phyloP scores from a whole-genome alignment of 768 basidiomycete genomes.

The Cystofilobasidium macerans region DNA sequence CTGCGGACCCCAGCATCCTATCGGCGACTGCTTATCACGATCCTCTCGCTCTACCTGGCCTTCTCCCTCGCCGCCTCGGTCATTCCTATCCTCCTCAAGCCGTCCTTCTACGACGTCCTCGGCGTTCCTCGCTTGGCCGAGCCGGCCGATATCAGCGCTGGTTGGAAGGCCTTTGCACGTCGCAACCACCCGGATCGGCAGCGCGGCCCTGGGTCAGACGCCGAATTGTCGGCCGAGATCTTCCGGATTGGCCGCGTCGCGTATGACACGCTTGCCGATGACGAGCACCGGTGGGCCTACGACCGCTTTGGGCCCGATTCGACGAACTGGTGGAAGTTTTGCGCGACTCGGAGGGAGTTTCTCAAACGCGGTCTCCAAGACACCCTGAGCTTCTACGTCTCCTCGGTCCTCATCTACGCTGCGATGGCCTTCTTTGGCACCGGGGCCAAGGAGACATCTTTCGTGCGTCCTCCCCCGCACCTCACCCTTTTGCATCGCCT shows the following conservation, averaged over 20 bases:
- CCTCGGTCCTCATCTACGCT: slow-evolving; percentile 1
- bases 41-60: slow-evolving; percentile 16
- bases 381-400: slow-evolving; percentile 11
- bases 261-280: slow-evolving; percentile 18
- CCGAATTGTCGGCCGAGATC: not conserved
- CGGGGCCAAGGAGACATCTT: not conserved
- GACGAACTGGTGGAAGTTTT: not conserved
- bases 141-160: not conserved
- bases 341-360: slow-evolving; percentile 18
- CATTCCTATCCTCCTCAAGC: not conserved
- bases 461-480: not conserved
- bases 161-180: slow-evolving; percentile 18
- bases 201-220: not conserved
- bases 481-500: not conserved
- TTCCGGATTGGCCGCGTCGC: slow-evolving; percentile 16
- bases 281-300: slow-evolving; percentile 20
- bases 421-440: slow-evolving; percentile 9
- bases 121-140: not conserved
- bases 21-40: slow-evolving; percentile 4
- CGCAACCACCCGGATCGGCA: slow-evolving; percentile 24
- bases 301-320: slow-evolving; percentile 21
- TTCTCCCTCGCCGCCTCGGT: slow-evolving; percentile 17
- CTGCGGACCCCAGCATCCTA: slow-evolving; percentile 2
- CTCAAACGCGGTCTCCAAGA: slow-evolving; percentile 2
- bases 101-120: slow-evolving; percentile 18